Conservation (phyloP, 768 basidiomycete species). For the Phallus indusiatus region DNA sequence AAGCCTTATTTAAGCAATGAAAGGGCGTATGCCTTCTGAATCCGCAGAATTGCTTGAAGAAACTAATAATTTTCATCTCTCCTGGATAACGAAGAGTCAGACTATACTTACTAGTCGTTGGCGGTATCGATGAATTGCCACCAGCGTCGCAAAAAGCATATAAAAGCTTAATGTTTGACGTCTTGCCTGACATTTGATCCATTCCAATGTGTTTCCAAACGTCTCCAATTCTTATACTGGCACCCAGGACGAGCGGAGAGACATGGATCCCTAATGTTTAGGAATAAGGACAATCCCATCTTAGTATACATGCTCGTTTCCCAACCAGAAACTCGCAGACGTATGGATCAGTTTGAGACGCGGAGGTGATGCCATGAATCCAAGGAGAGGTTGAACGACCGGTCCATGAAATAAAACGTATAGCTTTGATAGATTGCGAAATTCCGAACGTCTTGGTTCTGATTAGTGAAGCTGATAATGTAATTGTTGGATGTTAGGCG, state of each 20-base stretch:
- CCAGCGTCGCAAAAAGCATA: constrained; percentile 36
- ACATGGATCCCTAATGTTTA: constrained; percentile 36
- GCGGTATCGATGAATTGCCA: constrained; percentile 42
- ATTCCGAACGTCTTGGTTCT: too few species aligned
- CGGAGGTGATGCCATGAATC: too few species aligned
- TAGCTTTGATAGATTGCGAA: too few species aligned
- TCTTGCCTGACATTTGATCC: constrained; percentile 38
- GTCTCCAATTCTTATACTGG: constrained; percentile 40
- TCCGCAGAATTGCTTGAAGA: neutral
- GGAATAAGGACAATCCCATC: constrained; percentile 32
- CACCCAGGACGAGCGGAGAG: constrained; percentile 39
- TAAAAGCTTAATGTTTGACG: constrained; percentile 33
- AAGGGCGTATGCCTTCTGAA: neutral
- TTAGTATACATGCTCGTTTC: too few species aligned
- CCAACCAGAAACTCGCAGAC: too few species aligned
- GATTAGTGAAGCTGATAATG: too few species aligned
- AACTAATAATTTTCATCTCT: neutral
- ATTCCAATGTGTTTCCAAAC: constrained; percentile 27
- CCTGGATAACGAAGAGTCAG: neutral
- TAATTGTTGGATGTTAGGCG: too few species aligned
- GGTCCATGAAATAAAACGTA: too few species aligned
- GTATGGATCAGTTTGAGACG: too few species aligned
- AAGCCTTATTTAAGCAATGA: neutral
- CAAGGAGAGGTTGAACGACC: too few species aligned
- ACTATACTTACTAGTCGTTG: constrained; percentile 30